Conservation (phyloP, 495 filamentous ascomycete genomes). For the Bryoglossum gracile region DNA sequence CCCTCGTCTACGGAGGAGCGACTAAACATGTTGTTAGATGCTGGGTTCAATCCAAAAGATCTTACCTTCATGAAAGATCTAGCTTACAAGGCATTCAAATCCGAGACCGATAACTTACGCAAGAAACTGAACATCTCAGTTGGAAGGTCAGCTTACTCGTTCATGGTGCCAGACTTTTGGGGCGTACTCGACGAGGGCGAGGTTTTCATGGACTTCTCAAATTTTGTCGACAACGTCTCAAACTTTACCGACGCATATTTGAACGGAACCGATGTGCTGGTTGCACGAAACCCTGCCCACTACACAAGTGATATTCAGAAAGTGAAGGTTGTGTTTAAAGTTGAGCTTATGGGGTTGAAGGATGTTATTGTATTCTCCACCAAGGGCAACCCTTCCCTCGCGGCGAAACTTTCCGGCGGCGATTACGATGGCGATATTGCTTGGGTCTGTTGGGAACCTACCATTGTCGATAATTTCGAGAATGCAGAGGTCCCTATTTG, state of each 20-base stretch:
- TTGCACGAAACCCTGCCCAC: conserved; percentile 78
- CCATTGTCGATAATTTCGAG: conserved; percentile 63
- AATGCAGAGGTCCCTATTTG: conserved; percentile 49
- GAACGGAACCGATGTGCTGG: conserved; percentile 67
- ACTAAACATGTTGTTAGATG: conserved; percentile 44
- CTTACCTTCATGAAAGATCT: conserved; percentile 48
- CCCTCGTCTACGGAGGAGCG: conserved; percentile 44
- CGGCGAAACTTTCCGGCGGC: conserved; percentile 78
- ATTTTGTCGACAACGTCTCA: conserved; percentile 47
- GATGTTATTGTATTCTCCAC: conserved; percentile 84
- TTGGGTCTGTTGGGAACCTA: conserved; percentile 85
- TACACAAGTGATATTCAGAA: conserved; percentile 79
- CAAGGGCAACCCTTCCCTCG: conserved; percentile 60
- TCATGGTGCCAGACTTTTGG: conserved; percentile 75
- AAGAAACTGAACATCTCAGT: conserved; percentile 64
- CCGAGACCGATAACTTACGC: conserved; percentile 44
- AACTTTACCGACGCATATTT: conserved; percentile 42
- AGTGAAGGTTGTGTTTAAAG: conserved; percentile 48
- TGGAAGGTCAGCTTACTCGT: conserved; percentile 66
- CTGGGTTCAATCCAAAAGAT: conserved; percentile 56
- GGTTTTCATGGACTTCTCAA: conserved; percentile 74
- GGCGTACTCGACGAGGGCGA: conserved; percentile 64
- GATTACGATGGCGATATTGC: conserved; percentile 92
- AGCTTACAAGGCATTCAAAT: conserved; percentile 37
- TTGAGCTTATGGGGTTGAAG: conserved; percentile 64